These are phyloP conservation scores for Trichoderma pleuroti DNA, from an alignment of 2,329 filamentous ascomycete species.

Conservation along the genomic window DNA sequence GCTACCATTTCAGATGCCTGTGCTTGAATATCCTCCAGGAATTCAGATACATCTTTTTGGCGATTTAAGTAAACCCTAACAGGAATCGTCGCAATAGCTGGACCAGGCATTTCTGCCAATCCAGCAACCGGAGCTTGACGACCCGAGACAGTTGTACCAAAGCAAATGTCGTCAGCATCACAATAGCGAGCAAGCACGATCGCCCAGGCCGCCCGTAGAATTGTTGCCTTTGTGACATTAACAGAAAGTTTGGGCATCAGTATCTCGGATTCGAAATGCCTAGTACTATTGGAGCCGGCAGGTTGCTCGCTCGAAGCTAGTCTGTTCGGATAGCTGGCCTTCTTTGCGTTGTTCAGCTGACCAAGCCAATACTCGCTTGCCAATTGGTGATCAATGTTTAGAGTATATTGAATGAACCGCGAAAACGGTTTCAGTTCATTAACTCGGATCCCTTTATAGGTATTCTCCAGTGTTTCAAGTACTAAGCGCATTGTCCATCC, in stretches of 20 bases:
- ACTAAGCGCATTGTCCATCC: conserved; percentile 26
- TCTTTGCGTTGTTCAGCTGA: conserved; percentile 1
- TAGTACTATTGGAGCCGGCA: background rate
- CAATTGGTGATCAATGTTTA: background rate
- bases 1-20: conserved; percentile 24
- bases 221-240: conserved; percentile 14
- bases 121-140: conserved; percentile 19
- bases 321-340: background rate
- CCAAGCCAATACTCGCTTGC: conserved; percentile 4
- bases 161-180: conserved; percentile 21
- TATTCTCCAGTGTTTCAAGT: conserved; percentile 12
- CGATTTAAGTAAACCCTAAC: conserved; percentile 16
- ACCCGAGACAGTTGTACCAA: conserved; percentile 25
- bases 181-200: conserved; percentile 21
- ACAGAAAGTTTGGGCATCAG: background rate
- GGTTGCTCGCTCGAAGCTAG: background rate
- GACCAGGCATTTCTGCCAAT: conserved; percentile 19
- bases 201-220: conserved; percentile 25
- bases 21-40: conserved; percentile 17
- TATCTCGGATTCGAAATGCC: background rate
- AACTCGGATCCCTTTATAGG: background rate
- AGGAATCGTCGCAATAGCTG: conserved; percentile 21
- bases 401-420: conserved; percentile 2
- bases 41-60: background rate
- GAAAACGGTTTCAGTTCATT: background rate